Evolutionary conservation across 352 stramenopile genomes (phyloP), one percentile per base, ranked within the genome.

Genomic region (Phytophthora cryptogea): DNA sequence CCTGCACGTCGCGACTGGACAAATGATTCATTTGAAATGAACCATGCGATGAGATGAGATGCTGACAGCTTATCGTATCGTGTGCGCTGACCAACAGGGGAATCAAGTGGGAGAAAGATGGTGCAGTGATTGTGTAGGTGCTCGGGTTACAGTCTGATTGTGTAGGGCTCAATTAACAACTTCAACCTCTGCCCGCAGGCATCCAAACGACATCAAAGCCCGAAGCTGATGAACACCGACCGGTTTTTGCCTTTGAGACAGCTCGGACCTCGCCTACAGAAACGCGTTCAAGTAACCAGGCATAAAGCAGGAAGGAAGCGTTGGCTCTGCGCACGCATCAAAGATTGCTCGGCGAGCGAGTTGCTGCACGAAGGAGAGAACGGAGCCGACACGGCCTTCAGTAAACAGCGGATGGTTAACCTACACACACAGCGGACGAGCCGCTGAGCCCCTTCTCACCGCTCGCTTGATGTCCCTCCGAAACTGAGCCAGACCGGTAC

Each of bases 221-320:
- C 13, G 4, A 13, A 10, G 17, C 20, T 63, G 45, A 63, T 63
- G 55, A 63, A 50, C 55, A 7, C 13, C 27, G 55, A 44, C 35
- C 33, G 40, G 27, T 62, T 28, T 48, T 45, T 55, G 36, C 17
- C 36, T 23, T 57, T 63, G 55, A 63, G 45, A 57, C 55, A 56
- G 54, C 27, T 33, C 53, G 16, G 53, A 54, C 53, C 53, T 45
- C 35, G 36, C 45, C 55, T 57, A 28, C 45, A 63, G 44, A 62
- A 33, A 56, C 44, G 45, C 28, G 40, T 52, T 53, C 31, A 13
- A 45, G 40, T 40, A 40, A 31, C 46, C 30, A 54, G 46, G 35
- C 54, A 53, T 17, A 46, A 33, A 43, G 14, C 44, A 35, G 44
- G 54, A 46, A 53, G 32, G 27, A 44, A 27, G 4, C 54, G 41